Percentiles rank a stretch among this genome's conserved stretches.
Conservation (phyloP, 2,329 filamentous ascomycete species). For the Dichotomopilus funicola region DNA sequence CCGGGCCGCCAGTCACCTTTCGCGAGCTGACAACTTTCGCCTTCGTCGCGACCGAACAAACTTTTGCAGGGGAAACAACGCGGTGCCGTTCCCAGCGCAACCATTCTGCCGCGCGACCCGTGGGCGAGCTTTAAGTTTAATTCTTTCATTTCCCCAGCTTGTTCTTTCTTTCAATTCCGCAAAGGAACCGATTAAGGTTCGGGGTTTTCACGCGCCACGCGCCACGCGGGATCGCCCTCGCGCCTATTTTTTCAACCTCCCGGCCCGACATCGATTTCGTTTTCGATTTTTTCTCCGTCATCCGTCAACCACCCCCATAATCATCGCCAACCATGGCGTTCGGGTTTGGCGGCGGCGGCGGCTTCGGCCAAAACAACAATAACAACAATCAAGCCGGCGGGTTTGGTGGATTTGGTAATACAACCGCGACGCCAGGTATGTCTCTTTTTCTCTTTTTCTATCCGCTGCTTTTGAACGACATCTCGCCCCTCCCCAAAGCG, state of each 20-base stretch:
- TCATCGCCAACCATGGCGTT: conserved; percentile 46
- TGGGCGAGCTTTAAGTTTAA: neutral
- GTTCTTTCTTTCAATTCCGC: neutral
- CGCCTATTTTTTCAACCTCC: conserved; percentile 8
- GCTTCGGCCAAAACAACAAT: conserved; percentile 52
- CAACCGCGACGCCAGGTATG: conserved; percentile 47
- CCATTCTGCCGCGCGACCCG: conserved; percentile 4
- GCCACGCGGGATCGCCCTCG: conserved; percentile 5
- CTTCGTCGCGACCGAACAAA: conserved; percentile 7
- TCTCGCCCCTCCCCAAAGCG: neutral
- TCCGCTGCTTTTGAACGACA: neutral
- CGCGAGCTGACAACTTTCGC: conserved; percentile 15
- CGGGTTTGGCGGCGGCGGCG: conserved; percentile 46
- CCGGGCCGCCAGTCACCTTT: conserved; percentile 8
- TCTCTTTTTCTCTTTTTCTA: conserved; percentile 21
- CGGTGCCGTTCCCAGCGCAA: conserved; percentile 7
- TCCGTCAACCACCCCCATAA: neutral
- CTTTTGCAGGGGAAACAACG: conserved; percentile 7
- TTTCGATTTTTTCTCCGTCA: neutral
- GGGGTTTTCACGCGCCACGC: conserved; percentile 7
- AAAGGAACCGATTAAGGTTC: neutral
- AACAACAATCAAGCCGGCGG: conserved; percentile 29
- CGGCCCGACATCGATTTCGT: neutral
- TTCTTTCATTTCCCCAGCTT: neutral
- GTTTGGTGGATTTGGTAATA: conserved; percentile 54